These are phyloP conservation scores for Thalia dealbata DNA, from an alignment of 176 grass and related monocot species.

Conservation along the genomic window DNA sequence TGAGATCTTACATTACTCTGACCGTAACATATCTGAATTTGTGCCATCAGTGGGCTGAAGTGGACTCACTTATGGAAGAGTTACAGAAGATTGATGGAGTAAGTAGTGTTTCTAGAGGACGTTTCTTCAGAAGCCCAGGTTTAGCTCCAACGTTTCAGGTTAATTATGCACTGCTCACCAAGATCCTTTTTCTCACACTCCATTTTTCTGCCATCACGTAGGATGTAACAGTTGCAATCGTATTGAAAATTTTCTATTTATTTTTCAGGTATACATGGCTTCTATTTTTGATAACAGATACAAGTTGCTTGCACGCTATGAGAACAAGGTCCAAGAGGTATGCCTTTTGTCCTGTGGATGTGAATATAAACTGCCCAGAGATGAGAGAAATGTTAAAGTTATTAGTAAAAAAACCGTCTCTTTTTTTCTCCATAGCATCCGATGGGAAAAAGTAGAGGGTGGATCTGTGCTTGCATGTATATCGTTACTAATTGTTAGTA, in stretches of 20 bases:
- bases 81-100: conserved; percentile 59
- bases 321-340: conserved; percentile 94
- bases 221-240: neutral
- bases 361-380: conserved; percentile 2
- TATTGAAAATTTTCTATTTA: neutral
- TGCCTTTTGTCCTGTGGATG: neutral
- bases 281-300: conserved; percentile 58
- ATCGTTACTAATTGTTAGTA: neutral
- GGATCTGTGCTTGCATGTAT: neutral
- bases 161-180: neutral
- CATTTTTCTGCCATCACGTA: neutral
- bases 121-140: conserved; percentile 73
- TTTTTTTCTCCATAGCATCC: too few species aligned
- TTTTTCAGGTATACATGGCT: conserved; percentile 81
- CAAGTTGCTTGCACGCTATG: conserved; percentile 79
- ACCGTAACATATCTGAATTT: neutral
- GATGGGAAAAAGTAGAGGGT: too few species aligned
- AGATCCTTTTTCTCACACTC: neutral
- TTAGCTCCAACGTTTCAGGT: conserved; percentile 92
- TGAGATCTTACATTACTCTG: neutral
- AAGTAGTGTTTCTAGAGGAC: conserved; percentile 65
- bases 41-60: conserved; percentile 62
- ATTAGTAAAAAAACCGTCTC: too few species aligned
- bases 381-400: neutral
- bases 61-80: conserved; percentile 74